Base-by-base conservation (phyloP, 2,329 filamentous ascomycete genomes). In the Paramyrothecium roridum region DNA sequence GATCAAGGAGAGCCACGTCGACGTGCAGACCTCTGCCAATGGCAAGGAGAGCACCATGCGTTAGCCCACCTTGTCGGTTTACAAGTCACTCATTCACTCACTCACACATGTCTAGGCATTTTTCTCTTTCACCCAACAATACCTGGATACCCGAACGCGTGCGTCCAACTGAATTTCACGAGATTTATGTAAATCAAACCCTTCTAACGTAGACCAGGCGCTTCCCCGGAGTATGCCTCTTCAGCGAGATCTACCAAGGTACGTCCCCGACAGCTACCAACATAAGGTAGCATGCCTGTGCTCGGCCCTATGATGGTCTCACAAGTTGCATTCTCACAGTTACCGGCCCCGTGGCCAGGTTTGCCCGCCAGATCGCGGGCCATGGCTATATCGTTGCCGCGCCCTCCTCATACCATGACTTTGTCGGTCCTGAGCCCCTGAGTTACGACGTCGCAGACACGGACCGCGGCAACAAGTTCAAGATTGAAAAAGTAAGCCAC, bases 181-280 rank as follows among this genome's bases (percentile, higher is more conserved):
- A 13, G 6, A 17, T 48, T 48, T 47, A 11, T 45, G 13, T 3
- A 17, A 22, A 11, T 11, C 17, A 13, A 10, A 4, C 10, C 17
- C n/a, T 17, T 19, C 57, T 66, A 19, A 64, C 40, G 22, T 8
- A 23, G 8, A 12, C 3, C 56, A 85, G 84, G 30, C 79, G 80
- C 51, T 96, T 96, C 66, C 92, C 92, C 0, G 92, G 90, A 20
- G 90, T 97, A 6, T 88, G 90, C 16, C 80, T 97, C 55, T 97
- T 96, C 70, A 93, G 88, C 64, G 93, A 97, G 75, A 97, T 97
- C 66, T 97, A 97, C 69, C 93, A 97, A 86, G 92, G 91, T 92
- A 72, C 55, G 67, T 57, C 46, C 21, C 4, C 37, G 16, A 17
- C 37, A 6, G n/a, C 7, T 13, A 16, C 37, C 37, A 43, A 16